Base-by-base conservation (phyloP, 176 grass and related monocot genomes). In the Hordeum marinum region DNA sequence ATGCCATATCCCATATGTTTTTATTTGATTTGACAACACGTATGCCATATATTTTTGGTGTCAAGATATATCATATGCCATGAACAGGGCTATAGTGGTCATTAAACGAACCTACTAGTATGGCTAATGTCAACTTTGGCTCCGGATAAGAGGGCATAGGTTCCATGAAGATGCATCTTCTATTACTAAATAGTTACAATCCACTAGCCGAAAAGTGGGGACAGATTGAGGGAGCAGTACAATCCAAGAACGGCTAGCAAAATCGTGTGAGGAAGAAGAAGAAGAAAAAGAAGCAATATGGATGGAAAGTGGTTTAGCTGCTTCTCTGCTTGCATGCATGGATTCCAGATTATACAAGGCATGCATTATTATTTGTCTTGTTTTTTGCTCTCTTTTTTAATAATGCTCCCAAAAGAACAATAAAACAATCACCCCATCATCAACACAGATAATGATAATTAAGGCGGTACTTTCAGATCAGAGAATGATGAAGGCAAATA, bases 121-220 rank as follows among this genome's bases (percentile, higher is more conserved):
- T 8, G 4, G 6, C 1, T 11, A 68, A 68, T 60, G 8, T 3
- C 18, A 8, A 13, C 6, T 61, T 68, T 50, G n/a, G 50, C 46
- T 11, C 36, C 34, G 42, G 78, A 82, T 78, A 90, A 90, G 17
- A 62, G 17, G 35, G 83, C 61, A 85, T 63, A 25, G 42, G 40
- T 62, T 82, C 52, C 1, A 69, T 1, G 15, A 70, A 40, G 11
- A 82, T 60, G 62, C 82, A 81, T 85, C n/a, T n/a, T n/a, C n/a
- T n/a, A n/a, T n/a, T n/a, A n/a, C n/a, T n/a, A n/a, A n/a, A n/a
- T n/a, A n/a, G n/a, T n/a, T n/a, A n/a, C n/a, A n/a, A n/a, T n/a
- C n/a, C n/a, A n/a, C n/a, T 76, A 37, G 54, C 26, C 67, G 14
- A 43, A 27, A 84, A 78, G 23, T 41, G 20, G 6, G 14, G 57